Evolutionary conservation across 208 protist genomes (phyloP), one percentile per base, ranked within the genome.

Genomic region (Trypanosoma congolense): DNA sequence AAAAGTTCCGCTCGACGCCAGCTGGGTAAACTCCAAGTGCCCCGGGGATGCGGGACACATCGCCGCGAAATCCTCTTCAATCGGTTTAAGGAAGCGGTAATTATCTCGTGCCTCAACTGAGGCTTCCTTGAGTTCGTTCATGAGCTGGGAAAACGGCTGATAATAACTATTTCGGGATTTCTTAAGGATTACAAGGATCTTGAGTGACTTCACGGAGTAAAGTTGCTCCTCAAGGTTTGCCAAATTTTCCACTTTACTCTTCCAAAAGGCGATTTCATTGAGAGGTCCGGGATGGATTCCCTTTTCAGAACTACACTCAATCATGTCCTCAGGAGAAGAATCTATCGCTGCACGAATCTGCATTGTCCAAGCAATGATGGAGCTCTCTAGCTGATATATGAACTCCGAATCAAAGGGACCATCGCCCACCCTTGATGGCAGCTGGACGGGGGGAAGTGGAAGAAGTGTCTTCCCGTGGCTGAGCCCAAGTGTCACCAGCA

Each of bases 201-300:
- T 97, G 16, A 90, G 67, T 8, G 96, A 78, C 51, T 95, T 89
- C 21, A 92, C 83, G 9, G 83, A 90, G 49, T 88, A 83, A 16
- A 98, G 56, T 67, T 98, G 97, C 52, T 96, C 79, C 57, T 95
- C 79, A 35, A 98, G 67, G 24, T 83, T 87, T 9, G 73, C 70
- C 25, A 98, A 70, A 72, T 98, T 97, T 14, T 90, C 75, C 2
- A 87, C 71, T 75, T 98, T 98, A 52, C 76, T 83, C 56, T 92
- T 78, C 96, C 97, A 98, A 70, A 98, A 98, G 21, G 75, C 82
- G 21, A 98, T 72, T 70, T 98, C 96, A 44, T 96, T 91, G 48
- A 97, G 50, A 35, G 97, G 97, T 10, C 90, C 77, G 5, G 94
- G 93, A 71, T 96, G 80, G 8, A 62, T 62, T 8, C 75, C 77